These are phyloP conservation scores for Gnomoniopsis smithogilvyi DNA, from an alignment of 2,329 filamentous ascomycete species.

Conservation along the genomic window DNA sequence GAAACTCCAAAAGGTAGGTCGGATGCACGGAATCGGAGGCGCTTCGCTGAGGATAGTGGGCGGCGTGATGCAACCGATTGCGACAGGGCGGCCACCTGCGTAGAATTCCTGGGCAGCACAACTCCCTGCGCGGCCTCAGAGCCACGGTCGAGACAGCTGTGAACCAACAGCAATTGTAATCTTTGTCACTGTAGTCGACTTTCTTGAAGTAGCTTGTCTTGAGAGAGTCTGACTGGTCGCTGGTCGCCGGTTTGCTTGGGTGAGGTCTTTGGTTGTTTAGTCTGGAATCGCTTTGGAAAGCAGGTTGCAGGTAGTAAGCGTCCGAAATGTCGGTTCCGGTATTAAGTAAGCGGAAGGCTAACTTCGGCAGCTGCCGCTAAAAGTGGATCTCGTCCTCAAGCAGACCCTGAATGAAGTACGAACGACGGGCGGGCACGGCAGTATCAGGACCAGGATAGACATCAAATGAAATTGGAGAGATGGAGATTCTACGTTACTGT, in stretches of 20 bases:
- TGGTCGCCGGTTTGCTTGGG: constrained; percentile 5
- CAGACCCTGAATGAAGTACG: too few species aligned
- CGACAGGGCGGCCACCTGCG: not conserved
- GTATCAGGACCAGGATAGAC: too few species aligned
- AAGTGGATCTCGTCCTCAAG: too few species aligned
- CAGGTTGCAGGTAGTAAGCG: too few species aligned
- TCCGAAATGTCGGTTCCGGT: too few species aligned
- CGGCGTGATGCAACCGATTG: not conserved
- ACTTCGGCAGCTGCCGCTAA: too few species aligned
- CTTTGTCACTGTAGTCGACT: not conserved
- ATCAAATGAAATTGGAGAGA: too few species aligned
- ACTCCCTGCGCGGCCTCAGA: constrained; percentile 17
- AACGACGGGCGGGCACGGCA: too few species aligned
- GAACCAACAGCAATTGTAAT: constrained; percentile 7
- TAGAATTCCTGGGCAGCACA: constrained; percentile 19
- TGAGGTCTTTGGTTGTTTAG: constrained; percentile 12
- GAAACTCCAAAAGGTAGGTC: not conserved
- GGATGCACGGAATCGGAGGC: not conserved
- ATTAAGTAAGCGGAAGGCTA: too few species aligned
- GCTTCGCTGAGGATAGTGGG: not conserved
- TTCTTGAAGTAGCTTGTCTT: not conserved
- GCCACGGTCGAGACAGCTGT: constrained; percentile 8
- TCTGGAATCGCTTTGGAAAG: constrained; percentile 6
- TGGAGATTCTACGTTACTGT: too few species aligned
- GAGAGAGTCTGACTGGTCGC: not conserved